Evolutionary conservation across 2,329 filamentous ascomycete genomes (phyloP).

Genomic region (Lasiodiplodia theobromae): DNA sequence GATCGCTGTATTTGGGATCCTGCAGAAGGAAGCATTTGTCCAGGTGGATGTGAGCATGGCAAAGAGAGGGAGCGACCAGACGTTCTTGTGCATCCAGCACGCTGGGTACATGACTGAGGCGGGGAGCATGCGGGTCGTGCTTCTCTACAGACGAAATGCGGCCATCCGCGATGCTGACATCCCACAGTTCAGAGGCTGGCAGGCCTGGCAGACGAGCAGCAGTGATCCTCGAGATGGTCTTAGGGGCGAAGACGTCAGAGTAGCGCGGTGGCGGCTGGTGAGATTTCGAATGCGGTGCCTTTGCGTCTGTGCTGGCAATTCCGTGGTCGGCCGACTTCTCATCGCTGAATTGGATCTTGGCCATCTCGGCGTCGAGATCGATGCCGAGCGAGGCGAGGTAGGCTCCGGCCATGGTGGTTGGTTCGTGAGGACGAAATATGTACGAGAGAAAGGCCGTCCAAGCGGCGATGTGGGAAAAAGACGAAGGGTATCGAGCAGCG

Average conservation of each 20-base stretch:
- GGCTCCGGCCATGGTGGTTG: constrained; percentile 28
- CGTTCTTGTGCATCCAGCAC: constrained; percentile 51
- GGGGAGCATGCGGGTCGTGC: constrained; percentile 35
- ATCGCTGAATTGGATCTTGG: constrained; percentile 37
- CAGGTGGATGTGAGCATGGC: constrained; percentile 76
- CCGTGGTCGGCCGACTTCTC: background rate
- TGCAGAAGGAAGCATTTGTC: constrained; percentile 71
- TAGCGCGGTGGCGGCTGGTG: constrained; percentile 14
- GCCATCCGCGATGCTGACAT: constrained; percentile 45
- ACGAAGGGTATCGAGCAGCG: constrained; percentile 14
- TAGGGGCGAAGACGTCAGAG: constrained; percentile 22
- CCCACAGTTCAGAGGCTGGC: constrained; percentile 44
- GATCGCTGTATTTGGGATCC: constrained; percentile 65
- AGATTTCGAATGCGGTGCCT: constrained; percentile 6
- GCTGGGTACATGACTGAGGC: constrained; percentile 34
- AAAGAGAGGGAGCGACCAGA: constrained; percentile 64
- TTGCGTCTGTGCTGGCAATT: background rate
- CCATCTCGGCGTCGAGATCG: constrained; percentile 44
- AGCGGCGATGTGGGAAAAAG: background rate
- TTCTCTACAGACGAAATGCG: constrained; percentile 42
- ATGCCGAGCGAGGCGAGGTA: constrained; percentile 35
- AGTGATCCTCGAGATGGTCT: constrained; percentile 39
- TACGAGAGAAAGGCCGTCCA: constrained; percentile 8
- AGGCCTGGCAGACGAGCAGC: constrained; percentile 46
- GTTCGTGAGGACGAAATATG: background rate